Percentiles rank a stretch among this genome's conserved stretches.
These are phyloP conservation scores for Monascus ruber DNA, from an alignment of 2,329 filamentous ascomycete genomes.

Conservation along the genomic window DNA sequence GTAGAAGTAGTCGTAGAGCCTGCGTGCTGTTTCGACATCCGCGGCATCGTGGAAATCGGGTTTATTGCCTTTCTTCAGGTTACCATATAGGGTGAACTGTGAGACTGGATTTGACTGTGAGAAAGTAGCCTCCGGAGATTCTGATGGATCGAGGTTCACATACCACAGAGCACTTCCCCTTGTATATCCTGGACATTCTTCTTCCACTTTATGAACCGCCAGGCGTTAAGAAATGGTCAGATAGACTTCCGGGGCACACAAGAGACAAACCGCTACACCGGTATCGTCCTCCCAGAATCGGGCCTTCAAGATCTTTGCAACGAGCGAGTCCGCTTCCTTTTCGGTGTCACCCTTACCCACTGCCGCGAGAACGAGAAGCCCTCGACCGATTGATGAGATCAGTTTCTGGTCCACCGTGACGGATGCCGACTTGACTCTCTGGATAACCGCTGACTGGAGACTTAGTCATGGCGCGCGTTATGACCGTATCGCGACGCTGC, in stretches of 20 bases:
- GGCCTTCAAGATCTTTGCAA: slow-evolving; percentile 76
- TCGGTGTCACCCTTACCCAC: slow-evolving; percentile 82
- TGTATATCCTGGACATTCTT: slow-evolving; percentile 74
- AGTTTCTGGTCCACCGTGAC: slow-evolving; percentile 88
- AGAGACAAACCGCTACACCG: slow-evolving; percentile 48
- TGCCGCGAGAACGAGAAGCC: slow-evolving; percentile 81
- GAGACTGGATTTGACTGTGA: slow-evolving; percentile 51
- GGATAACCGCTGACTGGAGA: slow-evolving; percentile 61
- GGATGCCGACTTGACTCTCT: slow-evolving; percentile 87
- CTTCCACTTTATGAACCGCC: slow-evolving; percentile 60
- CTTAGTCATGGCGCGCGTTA: background rate
- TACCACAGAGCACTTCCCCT: slow-evolving; percentile 91
- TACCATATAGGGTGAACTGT: slow-evolving; percentile 87
- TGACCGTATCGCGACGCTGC: slow-evolving; percentile 1
- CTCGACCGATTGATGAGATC: slow-evolving; percentile 82
- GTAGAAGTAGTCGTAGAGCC: slow-evolving; percentile 76
- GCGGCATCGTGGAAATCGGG: slow-evolving; percentile 90
- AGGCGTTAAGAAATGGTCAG: slow-evolving; percentile 1
- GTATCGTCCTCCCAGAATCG: slow-evolving; percentile 81
- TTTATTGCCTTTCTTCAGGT: slow-evolving; percentile 90
- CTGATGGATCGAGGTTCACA: slow-evolving; percentile 11
- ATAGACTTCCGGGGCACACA: background rate
- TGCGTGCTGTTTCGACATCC: slow-evolving; percentile 62
- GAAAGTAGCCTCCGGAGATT: background rate
- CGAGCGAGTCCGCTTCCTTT: slow-evolving; percentile 75